These are phyloP conservation scores for Golubevia sp. DNA, from an alignment of 1,284 basidiomycete genomes.

Conservation along the genomic window DNA sequence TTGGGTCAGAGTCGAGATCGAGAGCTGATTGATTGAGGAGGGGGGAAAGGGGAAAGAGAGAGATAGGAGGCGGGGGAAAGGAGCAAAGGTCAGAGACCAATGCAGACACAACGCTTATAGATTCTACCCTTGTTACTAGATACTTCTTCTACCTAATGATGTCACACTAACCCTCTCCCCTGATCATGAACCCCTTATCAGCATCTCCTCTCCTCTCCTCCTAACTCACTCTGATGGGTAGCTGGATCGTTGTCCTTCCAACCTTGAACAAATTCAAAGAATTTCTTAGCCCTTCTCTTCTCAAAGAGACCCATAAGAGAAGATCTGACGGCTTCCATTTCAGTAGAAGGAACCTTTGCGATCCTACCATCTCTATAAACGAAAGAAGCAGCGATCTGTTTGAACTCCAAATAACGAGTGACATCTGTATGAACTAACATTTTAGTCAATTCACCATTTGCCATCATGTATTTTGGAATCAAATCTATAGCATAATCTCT, in stretches of 20 bases:
- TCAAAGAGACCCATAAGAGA: conserved; percentile 98
- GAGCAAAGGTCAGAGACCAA: conserved; percentile 4
- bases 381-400: conserved; percentile 91
- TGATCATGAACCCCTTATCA: neutral
- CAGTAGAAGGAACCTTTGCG: conserved; percentile 96
- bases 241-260: conserved; percentile 93
- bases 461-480: conserved; percentile 74
- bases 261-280: conserved; percentile 94
- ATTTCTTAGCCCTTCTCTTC: conserved; percentile 97
- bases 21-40: conserved; percentile 15
- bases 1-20: conserved; percentile 49
- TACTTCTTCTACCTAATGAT: neutral
- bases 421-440: conserved; percentile 99
- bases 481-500: conserved; percentile 60
- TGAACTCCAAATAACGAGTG: conserved; percentile 98
- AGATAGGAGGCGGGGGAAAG: neutral
- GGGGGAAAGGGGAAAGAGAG: neutral
- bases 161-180: neutral
- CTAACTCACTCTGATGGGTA: conserved; percentile 81
- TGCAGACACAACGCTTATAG: no score
- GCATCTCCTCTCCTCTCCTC: neutral
- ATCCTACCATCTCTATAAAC: conserved; percentile 97
- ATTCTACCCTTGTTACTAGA: no score
- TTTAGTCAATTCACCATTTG: conserved; percentile 94
- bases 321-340: conserved; percentile 93